These are phyloP conservation scores for Arthroderma uncinatum DNA, from an alignment of 2,329 filamentous ascomycete species.

Conservation along the genomic window DNA sequence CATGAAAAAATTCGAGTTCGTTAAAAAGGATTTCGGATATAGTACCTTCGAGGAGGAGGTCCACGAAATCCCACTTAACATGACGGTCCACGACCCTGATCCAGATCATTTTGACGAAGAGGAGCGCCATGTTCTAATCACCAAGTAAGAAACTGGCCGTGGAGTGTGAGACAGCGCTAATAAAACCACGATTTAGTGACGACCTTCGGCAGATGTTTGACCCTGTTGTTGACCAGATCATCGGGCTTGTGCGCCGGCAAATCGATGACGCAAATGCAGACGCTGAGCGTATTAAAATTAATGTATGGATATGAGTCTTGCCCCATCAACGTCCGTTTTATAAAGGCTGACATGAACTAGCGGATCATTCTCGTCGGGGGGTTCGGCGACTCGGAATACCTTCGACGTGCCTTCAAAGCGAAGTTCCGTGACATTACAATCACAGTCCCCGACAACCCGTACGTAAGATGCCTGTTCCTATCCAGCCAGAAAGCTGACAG, in stretches of 20 bases:
- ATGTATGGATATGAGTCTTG: not conserved
- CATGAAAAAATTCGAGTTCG: constrained; percentile 26
- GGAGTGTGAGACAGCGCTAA: not conserved
- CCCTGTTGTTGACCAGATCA: constrained; percentile 10
- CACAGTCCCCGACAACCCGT: not conserved
- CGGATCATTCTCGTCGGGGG: constrained; percentile 14
- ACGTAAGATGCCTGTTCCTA: not conserved
- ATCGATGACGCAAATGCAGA: constrained; percentile 7
- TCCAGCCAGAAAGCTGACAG: not conserved
- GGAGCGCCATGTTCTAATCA: constrained; percentile 8
- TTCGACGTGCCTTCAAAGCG: not conserved
- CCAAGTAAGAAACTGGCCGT: constrained; percentile 1
- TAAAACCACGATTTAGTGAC: constrained; percentile 6
- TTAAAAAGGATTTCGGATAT: constrained; percentile 24
- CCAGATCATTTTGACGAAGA: constrained; percentile 11
- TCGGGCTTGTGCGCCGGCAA: constrained; percentile 9
- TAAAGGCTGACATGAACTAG: not conserved
- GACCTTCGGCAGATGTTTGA: constrained; percentile 7
- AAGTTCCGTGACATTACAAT: constrained; percentile 4
- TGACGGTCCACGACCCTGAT: constrained; percentile 6
- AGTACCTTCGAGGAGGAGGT: not conserved
- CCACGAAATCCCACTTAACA: constrained; percentile 16
- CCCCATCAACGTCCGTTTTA: constrained; percentile 2
- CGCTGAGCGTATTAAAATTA: not conserved
- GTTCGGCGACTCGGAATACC: constrained; percentile 14